These are phyloP conservation scores for Eucalyptus tenuipes DNA, from an alignment of 345 rosid genomes.

Conservation along the genomic window DNA sequence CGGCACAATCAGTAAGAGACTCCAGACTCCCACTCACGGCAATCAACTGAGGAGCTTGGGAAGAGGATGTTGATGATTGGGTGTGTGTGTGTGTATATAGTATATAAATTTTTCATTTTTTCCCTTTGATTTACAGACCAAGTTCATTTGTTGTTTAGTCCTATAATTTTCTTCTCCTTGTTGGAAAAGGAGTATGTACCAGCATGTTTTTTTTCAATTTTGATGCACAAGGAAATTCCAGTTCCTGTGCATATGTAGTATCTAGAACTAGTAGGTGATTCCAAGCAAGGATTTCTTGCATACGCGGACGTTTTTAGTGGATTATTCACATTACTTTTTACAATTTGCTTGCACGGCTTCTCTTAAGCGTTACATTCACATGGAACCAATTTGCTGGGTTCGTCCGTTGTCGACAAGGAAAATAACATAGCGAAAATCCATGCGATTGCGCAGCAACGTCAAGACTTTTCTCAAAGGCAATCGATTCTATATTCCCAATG, in stretches of 20 bases:
- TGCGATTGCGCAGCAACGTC: background rate
- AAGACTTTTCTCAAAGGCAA: background rate
- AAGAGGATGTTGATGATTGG: background rate
- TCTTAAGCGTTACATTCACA: background rate
- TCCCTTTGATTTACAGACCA: background rate
- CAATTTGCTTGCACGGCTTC: background rate
- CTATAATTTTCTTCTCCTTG: background rate
- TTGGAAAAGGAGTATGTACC: background rate
- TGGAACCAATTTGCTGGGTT: background rate
- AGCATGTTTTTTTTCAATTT: background rate
- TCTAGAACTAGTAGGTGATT: background rate
- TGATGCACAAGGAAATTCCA: background rate
- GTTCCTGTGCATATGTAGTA: background rate
- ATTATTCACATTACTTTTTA: background rate
- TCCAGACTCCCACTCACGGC: slow-evolving; percentile 85
- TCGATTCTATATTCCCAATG: background rate
- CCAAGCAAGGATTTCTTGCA: background rate
- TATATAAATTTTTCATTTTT: background rate
- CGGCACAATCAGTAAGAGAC: slow-evolving; percentile 61
- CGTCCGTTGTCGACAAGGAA: background rate
- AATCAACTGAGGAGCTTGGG: slow-evolving; percentile 37
- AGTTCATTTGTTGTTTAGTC: background rate
- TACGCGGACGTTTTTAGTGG: background rate
- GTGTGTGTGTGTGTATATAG: background rate
- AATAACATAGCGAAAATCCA: background rate